Evolutionary conservation across 352 stramenopile genomes (phyloP), one percentile per base, ranked within the genome.

Genomic region (Phytophthora pisi): DNA sequence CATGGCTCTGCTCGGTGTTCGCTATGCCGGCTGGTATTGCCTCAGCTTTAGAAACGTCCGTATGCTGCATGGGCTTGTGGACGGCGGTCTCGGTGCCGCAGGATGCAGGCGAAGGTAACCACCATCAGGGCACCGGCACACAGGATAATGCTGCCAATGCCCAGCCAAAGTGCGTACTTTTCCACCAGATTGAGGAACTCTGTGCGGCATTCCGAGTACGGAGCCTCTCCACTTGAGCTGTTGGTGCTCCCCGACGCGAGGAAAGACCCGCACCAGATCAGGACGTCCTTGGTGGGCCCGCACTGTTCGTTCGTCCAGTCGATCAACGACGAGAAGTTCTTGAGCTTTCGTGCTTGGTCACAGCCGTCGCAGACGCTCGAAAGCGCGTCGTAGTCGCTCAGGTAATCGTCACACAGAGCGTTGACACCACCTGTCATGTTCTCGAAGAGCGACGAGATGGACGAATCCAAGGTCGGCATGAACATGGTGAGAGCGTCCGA

Each of bases 281-380:
- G 57, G 10, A 79, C 84, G 11, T 68, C 61, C 10, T 53, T 54
- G 18, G 81, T 83, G 38, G 81, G 70, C 15, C 81, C 79, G 59
- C 88, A 94, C 67, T 91, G 64, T 24, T 93, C 84, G 68, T 94
- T 93, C 6, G 86, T 79, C 86, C 86, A 96, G 51, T 90, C 73
- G n/a, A 93, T 61, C 42, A 96, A 74, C 6, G 76, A 78, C 52
- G 81, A 88, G 46, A 91, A 87, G 51, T 87, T 84, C 43, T 79
- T 66, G 55, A 89, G 80, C 52, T 92, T 30, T 7, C 81, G 81
- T 24, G 81, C 87, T 57, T 75, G 42, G 40, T 74, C 63, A 45
- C 88, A 96, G 8, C 70, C 83, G 3, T 80, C 58, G 56, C 84
- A 92, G 18, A 90, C 68, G 10, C 67, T 64, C 20, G 76, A 61